phyloP scores from a whole-genome alignment of 148 eudicot genomes.

The Chenopodium album region DNA sequence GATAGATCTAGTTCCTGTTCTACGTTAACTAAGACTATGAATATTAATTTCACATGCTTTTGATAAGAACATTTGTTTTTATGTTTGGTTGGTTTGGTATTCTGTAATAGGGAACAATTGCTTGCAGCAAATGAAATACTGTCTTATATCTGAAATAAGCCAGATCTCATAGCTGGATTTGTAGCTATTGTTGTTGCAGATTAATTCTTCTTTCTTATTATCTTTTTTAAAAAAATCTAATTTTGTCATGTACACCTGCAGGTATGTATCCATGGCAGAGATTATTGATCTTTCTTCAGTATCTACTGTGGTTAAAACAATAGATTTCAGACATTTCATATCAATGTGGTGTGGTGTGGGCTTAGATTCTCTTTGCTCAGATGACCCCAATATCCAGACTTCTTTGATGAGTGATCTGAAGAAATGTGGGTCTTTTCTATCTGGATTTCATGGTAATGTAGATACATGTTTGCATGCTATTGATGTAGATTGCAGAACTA shows the following conservation, averaged over 20 bases:
- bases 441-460: conserved; percentile 54
- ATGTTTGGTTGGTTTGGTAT: not conserved
- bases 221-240: not conserved
- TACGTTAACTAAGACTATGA: not conserved
- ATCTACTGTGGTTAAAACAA: conserved; percentile 42
- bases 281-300: conserved; percentile 70
- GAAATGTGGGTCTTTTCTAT: conserved; percentile 64
- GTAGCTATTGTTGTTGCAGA: not conserved
- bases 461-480: conserved; percentile 57
- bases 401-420: conserved; percentile 43
- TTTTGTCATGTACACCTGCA: conserved; percentile 32
- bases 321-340: conserved; percentile 68
- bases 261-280: conserved; percentile 80
- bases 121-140: not conserved
- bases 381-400: conserved; percentile 31
- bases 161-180: not conserved
- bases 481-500: conserved; percentile 75
- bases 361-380: conserved; percentile 47
- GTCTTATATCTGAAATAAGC: not conserved
- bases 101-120: not conserved
- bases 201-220: not conserved
- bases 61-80: not conserved
- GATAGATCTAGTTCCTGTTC: not conserved
- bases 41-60: not conserved
- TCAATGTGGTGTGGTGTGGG: conserved; percentile 67